A percentile compares a stretch with the other conserved stretches of the same genome.
Evolutionary conservation across 192 early-diverging fungal species (phyloP).

Genomic region (Chytriomyces hyalinus): DNA sequence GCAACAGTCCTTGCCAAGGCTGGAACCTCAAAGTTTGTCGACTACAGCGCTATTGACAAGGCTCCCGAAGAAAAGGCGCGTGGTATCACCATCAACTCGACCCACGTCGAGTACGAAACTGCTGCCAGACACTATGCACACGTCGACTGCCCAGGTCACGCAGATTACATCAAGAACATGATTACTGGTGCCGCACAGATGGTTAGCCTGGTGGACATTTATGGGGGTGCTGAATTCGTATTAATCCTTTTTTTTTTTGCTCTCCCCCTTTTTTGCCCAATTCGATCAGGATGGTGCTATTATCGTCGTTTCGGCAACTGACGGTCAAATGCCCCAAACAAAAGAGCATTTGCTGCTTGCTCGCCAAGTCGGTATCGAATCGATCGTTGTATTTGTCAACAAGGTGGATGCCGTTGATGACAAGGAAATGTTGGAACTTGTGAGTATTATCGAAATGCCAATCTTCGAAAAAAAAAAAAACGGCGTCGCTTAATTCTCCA

Average conservation of each 20-base stretch:
- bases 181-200: constrained; percentile 97
- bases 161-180: constrained; percentile 99
- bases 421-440: constrained; percentile 95
- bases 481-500: too few relatives aligned
- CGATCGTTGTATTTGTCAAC: constrained; percentile 97
- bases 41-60: constrained; percentile 97
- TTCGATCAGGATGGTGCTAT: constrained; percentile 88
- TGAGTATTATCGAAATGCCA: constrained; percentile 20
- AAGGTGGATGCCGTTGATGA: constrained; percentile 98
- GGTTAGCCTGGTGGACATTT: constrained; percentile 43
- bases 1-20: constrained; percentile 71
- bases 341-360: constrained; percentile 97
- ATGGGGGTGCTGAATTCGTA: background rate
- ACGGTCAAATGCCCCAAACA: constrained; percentile 98
- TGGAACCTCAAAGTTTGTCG: constrained; percentile 88
- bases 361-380: constrained; percentile 91
- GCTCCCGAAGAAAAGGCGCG: constrained; percentile 97
- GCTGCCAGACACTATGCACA: constrained; percentile 89
- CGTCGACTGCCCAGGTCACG: constrained; percentile 98
- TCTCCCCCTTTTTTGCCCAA: constrained; percentile 4
- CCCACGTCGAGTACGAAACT: constrained; percentile 98
- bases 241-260: background rate
- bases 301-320: constrained; percentile 96
- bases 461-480: too few relatives aligned
- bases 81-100: constrained; percentile 97